phyloP scores from a whole-genome alignment of 345 rosid genomes.

The Pelargonium nanum region DNA sequence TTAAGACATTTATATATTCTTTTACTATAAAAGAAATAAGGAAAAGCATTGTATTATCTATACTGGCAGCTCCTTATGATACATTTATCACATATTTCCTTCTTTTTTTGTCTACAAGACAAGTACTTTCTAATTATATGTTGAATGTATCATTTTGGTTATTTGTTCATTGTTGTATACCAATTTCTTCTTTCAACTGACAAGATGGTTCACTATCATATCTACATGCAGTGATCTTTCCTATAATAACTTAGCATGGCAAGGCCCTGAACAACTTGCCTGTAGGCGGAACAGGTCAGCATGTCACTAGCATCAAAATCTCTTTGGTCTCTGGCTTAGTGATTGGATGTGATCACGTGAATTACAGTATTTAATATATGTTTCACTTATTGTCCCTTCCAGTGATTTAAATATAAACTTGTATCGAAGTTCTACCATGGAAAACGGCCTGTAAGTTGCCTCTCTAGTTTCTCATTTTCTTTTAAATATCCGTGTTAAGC shows the following conservation, averaged over 20 bases:
- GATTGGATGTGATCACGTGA: background rate
- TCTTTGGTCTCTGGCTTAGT: background rate
- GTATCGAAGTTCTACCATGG: constrained; percentile 24
- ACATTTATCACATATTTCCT: too few species aligned
- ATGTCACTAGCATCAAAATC: background rate
- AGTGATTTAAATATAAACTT: constrained; percentile 35
- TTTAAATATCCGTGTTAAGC: background rate
- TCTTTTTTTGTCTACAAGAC: too few species aligned
- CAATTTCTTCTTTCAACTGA: background rate
- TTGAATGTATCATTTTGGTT: background rate
- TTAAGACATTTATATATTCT: too few species aligned
- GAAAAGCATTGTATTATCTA: too few species aligned
- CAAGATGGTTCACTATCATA: background rate
- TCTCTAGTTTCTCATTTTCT: background rate
- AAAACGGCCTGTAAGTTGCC: constrained; percentile 23
- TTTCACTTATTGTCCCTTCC: background rate
- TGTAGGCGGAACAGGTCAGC: constrained; percentile 33
- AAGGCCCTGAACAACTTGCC: constrained; percentile 23
- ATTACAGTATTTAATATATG: background rate
- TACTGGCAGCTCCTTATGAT: too few species aligned
- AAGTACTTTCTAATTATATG: too few species aligned
- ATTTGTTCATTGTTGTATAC: background rate
- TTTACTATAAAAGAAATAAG: too few species aligned
- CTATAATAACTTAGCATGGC: constrained; percentile 32
- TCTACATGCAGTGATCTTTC: constrained; percentile 39